Base-by-base conservation (phyloP, 768 basidiomycete genomes). In the Pholiota microspora region DNA sequence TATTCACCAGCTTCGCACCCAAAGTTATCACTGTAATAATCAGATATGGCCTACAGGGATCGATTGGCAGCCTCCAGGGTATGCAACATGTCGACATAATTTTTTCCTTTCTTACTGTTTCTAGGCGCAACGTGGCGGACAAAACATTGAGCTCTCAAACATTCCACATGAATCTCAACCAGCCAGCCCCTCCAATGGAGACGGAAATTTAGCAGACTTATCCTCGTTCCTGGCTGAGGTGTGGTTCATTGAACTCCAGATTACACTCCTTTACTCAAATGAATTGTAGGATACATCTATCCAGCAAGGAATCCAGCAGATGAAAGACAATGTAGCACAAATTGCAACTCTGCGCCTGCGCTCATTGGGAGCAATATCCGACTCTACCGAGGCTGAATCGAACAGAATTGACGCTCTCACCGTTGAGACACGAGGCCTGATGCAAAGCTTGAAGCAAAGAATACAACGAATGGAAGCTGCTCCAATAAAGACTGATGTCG, bases 361-460 rank as follows among this genome's bases (percentile, higher is more conserved):
- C 35, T 65, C 71, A n/a, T 53, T 78, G 9, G 70, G 70, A 55
- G 66, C 69, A 16, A 65, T 75, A 25, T 69, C 68, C 35, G 69
- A 69, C n/a, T 62, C 60, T 32, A 58, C 56, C n/a, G 52, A 62
- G 27, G 59, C 60, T 7, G 71, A 71, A 16, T 49, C 63, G n/a
- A 59, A 60, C 7, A 66, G 80, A 54, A 75, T 89, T 23, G 82
- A 84, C n/a, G 72, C 77, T 15, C 73, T 89, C 49, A 74, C 84
- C 13, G 71, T 69, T 13, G 81, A 86, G 44, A 88, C 86, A 1
- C 81, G 83, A 59, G 69, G 77, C 0, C 74, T 88, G 52, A 82
- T 79, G 63, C 79, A 77, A 50, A 67, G 73, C 31, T 68, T 89
- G 24, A 86, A 85, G 61, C 72, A 77, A 24, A 74, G 86, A 27